A percentile compares a stretch with the other conserved stretches of the same genome.
These are phyloP conservation scores for Miscanthus sacchariflorus DNA, from an alignment of 202 grass and related monocot genomes.

Conservation along the genomic window DNA sequence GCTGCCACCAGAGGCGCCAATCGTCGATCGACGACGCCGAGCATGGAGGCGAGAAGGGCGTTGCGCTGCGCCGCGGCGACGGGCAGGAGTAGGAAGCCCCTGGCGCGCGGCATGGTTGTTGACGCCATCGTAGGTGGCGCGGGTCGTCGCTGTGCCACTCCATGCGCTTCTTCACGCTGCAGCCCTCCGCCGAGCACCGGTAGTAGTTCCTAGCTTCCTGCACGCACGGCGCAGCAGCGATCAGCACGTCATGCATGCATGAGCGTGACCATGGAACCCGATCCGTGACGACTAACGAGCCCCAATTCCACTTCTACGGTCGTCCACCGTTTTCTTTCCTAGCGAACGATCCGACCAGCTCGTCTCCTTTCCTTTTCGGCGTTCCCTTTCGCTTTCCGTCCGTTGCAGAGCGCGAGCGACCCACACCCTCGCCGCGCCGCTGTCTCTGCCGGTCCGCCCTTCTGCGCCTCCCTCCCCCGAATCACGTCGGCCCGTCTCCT, in stretches of 20 bases:
- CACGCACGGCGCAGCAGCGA: not conserved
- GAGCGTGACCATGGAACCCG: not conserved
- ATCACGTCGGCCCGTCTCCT: slow-evolving; percentile 25
- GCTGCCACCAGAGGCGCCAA: not conserved
- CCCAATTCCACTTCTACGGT: too few relatives aligned
- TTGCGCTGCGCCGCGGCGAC: not conserved
- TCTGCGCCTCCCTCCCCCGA: not conserved
- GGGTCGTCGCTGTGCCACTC: slow-evolving; percentile 79
- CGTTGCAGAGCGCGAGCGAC: too few relatives aligned
- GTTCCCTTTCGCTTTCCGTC: too few relatives aligned
- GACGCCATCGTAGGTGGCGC: slow-evolving; percentile 76
- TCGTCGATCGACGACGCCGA: not conserved
- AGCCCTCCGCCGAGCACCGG: slow-evolving; percentile 72
- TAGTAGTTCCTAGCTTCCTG: slow-evolving; percentile 99
- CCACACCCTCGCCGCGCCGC: slow-evolving; percentile 2
- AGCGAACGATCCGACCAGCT: too few relatives aligned
- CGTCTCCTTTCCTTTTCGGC: too few relatives aligned
- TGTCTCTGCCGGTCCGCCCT: not conserved
- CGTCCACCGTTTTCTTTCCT: too few relatives aligned
- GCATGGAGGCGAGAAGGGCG: not conserved
- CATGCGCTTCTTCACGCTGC: slow-evolving; percentile 92
- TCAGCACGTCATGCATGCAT: not conserved
- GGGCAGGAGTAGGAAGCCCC: not conserved
- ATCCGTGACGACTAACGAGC: too few relatives aligned
- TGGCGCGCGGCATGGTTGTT: slow-evolving; percentile 71